A percentile compares a stretch with the other conserved stretches of the same genome.
phyloP scores from a whole-genome alignment of 768 basidiomycete genomes.

The Mycena crocata region DNA sequence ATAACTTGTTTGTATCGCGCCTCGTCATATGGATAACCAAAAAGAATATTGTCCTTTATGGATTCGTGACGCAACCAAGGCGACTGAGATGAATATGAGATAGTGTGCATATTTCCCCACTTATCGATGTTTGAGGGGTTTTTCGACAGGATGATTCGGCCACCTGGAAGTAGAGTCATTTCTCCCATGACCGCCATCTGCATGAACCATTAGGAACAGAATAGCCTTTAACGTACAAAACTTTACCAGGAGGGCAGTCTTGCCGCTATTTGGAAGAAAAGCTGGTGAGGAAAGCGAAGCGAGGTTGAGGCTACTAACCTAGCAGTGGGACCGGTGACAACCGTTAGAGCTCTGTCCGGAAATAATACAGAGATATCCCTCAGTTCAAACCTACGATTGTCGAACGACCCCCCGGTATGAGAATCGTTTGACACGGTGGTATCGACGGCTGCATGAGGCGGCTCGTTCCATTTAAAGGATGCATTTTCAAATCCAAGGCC shows the following conservation, averaged over 20 bases:
- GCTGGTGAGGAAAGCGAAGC: too few species aligned
- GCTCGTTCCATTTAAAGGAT: slow-evolving; percentile 73
- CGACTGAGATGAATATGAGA: slow-evolving; percentile 80
- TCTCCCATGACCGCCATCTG: slow-evolving; percentile 81
- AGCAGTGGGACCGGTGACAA: slow-evolving; percentile 85
- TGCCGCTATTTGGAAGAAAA: too few species aligned
- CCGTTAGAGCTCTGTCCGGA: slow-evolving; percentile 75
- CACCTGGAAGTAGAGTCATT: slow-evolving; percentile 65
- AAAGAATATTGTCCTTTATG: slow-evolving; percentile 85
- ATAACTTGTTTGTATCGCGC: slow-evolving; percentile 80
- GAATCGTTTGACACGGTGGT: neutral
- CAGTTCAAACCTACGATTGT: slow-evolving; percentile 70
- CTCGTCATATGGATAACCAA: slow-evolving; percentile 77
- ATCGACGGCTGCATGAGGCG: neutral
- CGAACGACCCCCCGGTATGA: slow-evolving; percentile 19
- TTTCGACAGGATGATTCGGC: slow-evolving; percentile 75
- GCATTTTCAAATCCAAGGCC: slow-evolving; percentile 71
- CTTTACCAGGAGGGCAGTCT: slow-evolving; percentile 79
- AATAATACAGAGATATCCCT: slow-evolving; percentile 75
- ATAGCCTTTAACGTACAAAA: neutral
- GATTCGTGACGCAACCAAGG: slow-evolving; percentile 79
- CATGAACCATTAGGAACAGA: neutral
- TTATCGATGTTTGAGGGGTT: slow-evolving; percentile 65
- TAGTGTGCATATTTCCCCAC: slow-evolving; percentile 67
- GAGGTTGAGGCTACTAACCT: slow-evolving; percentile 11